A percentile compares a stretch with the other conserved stretches of the same genome.
phyloP scores from a whole-genome alignment of 2,329 filamentous ascomycete species.

The Phialocephala sp. region DNA sequence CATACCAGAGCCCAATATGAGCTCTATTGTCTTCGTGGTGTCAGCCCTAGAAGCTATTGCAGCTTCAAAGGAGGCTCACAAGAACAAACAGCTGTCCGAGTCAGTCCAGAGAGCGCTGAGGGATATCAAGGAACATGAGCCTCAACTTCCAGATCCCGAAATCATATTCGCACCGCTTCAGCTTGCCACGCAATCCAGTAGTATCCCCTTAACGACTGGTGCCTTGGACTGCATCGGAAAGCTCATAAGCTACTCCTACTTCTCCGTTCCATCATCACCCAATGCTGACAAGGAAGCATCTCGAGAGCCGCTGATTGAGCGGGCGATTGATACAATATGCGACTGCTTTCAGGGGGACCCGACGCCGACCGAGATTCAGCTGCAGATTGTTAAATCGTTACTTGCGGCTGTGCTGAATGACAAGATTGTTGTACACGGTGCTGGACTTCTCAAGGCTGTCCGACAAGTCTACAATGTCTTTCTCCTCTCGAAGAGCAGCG shows the following conservation, averaged over 20 bases:
- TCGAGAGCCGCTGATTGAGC: constrained; percentile 83
- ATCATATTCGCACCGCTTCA: constrained; percentile 90
- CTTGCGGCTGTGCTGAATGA: constrained; percentile 95
- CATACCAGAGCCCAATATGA: constrained; percentile 64
- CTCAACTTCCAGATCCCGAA: constrained; percentile 84
- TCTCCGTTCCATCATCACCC: constrained; percentile 70
- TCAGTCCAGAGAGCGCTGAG: constrained; percentile 80
- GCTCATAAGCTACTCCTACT: constrained; percentile 98
- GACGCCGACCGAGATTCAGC: constrained; percentile 88
- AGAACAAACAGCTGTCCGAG: constrained; percentile 83
- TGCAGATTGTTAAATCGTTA: constrained; percentile 97
- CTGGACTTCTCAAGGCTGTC: constrained; percentile 93
- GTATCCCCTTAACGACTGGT: constrained; percentile 83
- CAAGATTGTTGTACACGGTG: constrained; percentile 97
- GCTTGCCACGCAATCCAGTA: constrained; percentile 85
- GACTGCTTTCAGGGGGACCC: constrained; percentile 98
- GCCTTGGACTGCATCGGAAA: constrained; percentile 98
- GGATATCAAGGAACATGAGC: constrained; percentile 85
- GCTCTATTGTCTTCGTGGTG: constrained; percentile 94
- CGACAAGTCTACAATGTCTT: constrained; percentile 99
- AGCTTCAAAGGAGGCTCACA: constrained; percentile 87
- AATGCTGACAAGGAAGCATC: constrained; percentile 46
- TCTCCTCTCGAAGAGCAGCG: constrained; percentile 87
- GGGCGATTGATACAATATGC: constrained; percentile 98
- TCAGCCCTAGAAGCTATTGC: constrained; percentile 92